Evolutionary conservation across 768 basidiomycete genomes (phyloP).

Genomic region (Lactifluus volemus): DNA sequence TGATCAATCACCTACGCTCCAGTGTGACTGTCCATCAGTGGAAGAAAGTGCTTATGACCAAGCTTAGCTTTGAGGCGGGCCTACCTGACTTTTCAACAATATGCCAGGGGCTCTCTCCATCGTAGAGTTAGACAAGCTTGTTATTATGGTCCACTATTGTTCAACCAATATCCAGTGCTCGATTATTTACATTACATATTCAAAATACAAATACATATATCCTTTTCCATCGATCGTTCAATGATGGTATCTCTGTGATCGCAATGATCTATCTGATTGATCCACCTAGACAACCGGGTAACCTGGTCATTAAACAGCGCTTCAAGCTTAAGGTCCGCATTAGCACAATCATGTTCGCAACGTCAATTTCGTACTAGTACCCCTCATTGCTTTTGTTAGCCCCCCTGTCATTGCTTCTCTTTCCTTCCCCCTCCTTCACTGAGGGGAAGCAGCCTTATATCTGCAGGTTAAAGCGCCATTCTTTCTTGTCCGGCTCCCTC

Average conservation of each 20-base stretch:
- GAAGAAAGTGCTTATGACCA: slow-evolving; percentile 54
- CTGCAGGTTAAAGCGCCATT: background rate
- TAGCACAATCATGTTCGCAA: too few species aligned
- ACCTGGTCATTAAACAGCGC: too few species aligned
- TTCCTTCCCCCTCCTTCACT: background rate
- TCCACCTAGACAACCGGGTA: too few species aligned
- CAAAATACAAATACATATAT: background rate
- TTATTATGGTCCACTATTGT: slow-evolving; percentile 30
- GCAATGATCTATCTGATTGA: background rate
- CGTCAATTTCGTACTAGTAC: background rate
- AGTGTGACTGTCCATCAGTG: slow-evolving; percentile 85
- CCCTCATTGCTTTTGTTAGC: background rate
- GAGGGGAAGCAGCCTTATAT: background rate
- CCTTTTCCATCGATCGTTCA: background rate
- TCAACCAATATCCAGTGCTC: slow-evolving; percentile 52
- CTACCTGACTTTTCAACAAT: slow-evolving; percentile 15
- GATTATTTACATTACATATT: background rate
- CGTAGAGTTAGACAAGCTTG: slow-evolving; percentile 33
- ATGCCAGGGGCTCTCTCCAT: slow-evolving; percentile 34
- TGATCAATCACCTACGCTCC: slow-evolving; percentile 13
- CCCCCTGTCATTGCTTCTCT: background rate
- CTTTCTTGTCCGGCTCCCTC: background rate
- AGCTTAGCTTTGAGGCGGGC: slow-evolving; percentile 19
- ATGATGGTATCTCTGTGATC: background rate
- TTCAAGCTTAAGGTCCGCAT: too few species aligned